Conservation (phyloP, 768 basidiomycete species). For the Kondoa malvinella region DNA sequence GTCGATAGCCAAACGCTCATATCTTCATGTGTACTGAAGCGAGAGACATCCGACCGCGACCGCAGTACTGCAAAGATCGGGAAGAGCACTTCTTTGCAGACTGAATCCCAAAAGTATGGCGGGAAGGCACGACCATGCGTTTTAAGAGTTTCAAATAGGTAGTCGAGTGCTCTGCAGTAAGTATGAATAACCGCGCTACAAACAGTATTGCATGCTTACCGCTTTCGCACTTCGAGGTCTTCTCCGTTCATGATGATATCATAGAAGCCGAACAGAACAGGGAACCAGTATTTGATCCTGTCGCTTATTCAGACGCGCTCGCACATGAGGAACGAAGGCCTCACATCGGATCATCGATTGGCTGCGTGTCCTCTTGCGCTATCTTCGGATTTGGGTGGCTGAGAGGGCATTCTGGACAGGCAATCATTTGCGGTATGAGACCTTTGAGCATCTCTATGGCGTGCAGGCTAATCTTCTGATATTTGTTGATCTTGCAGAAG, state of each 20-base stretch:
- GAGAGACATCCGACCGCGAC: slow-evolving; percentile 74
- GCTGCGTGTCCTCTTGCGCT: slow-evolving; percentile 25
- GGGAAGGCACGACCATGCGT: slow-evolving; percentile 69
- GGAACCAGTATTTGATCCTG: slow-evolving; percentile 86
- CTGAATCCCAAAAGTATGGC: slow-evolving; percentile 91
- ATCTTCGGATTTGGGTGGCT: slow-evolving; percentile 17
- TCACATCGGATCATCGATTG: slow-evolving; percentile 19
- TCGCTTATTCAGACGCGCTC: slow-evolving; percentile 35
- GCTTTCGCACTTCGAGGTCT: slow-evolving; percentile 84
- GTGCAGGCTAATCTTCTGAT: slow-evolving; percentile 89
- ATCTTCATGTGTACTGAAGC: slow-evolving; percentile 91
- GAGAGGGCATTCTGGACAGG: slow-evolving; percentile 49
- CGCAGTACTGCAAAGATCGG: slow-evolving; percentile 94
- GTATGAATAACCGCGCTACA: slow-evolving; percentile 10
- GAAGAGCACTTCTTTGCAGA: slow-evolving; percentile 89
- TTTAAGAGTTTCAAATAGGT: slow-evolving; percentile 82
- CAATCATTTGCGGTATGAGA: slow-evolving; percentile 78
- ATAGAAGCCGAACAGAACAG: slow-evolving; percentile 90
- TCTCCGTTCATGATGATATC: slow-evolving; percentile 99
- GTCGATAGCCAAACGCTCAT: slow-evolving; percentile 99
- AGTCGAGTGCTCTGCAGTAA: slow-evolving; percentile 68
- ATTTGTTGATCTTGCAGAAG: slow-evolving; percentile 98
- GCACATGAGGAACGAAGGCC: slow-evolving; percentile 38
- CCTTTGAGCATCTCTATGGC: slow-evolving; percentile 93
- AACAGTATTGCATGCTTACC: slow-evolving; percentile 44